Evolutionary conservation across 805 yeast species (phyloP).

Genomic region (Zygoascus bituminiphila): DNA sequence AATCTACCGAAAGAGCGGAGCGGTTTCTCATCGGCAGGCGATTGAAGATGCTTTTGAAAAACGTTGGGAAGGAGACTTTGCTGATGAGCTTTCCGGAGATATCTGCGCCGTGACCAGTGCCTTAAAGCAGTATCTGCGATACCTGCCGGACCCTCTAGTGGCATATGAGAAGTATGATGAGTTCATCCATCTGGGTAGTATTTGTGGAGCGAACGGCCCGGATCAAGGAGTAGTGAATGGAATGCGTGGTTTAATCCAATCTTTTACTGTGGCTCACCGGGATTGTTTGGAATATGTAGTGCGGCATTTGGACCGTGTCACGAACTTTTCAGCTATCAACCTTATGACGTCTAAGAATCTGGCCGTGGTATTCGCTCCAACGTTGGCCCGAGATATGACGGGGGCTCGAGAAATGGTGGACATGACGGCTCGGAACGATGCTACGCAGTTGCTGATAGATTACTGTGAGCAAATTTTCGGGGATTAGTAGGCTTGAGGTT

Average conservation of each 20-base stretch:
- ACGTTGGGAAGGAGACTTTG: slow-evolving; percentile 31
- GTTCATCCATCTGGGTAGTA: slow-evolving; percentile 39
- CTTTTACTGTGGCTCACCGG: slow-evolving; percentile 62
- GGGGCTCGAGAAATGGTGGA: slow-evolving; percentile 81
- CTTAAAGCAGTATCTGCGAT: slow-evolving; percentile 76
- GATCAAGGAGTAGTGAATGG: slow-evolving; percentile 25
- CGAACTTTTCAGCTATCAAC: slow-evolving; percentile 45
- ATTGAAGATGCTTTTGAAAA: slow-evolving; percentile 34
- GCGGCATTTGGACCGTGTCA: slow-evolving; percentile 57
- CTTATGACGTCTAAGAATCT: slow-evolving; percentile 79
- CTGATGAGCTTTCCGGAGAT: slow-evolving; percentile 46
- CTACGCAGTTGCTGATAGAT: slow-evolving; percentile 59
- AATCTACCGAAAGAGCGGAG: slow-evolving; percentile 83
- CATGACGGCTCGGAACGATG: slow-evolving; percentile 70
- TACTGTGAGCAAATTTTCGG: slow-evolving; percentile 16
- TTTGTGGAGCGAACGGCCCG: slow-evolving; percentile 8
- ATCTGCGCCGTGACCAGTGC: slow-evolving; percentile 82
- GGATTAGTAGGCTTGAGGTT: not conserved
- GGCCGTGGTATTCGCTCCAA: slow-evolving; percentile 92
- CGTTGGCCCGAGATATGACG: slow-evolving; percentile 67
- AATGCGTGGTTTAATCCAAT: slow-evolving; percentile 38
- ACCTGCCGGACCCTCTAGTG: slow-evolving; percentile 77
- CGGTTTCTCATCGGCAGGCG: slow-evolving; percentile 53
- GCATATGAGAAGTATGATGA: slow-evolving; percentile 60
- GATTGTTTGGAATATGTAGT: slow-evolving; percentile 48